These are phyloP conservation scores for Curvularia spicifera DNA, from an alignment of 2,329 filamentous ascomycete genomes.

Conservation along the genomic window DNA sequence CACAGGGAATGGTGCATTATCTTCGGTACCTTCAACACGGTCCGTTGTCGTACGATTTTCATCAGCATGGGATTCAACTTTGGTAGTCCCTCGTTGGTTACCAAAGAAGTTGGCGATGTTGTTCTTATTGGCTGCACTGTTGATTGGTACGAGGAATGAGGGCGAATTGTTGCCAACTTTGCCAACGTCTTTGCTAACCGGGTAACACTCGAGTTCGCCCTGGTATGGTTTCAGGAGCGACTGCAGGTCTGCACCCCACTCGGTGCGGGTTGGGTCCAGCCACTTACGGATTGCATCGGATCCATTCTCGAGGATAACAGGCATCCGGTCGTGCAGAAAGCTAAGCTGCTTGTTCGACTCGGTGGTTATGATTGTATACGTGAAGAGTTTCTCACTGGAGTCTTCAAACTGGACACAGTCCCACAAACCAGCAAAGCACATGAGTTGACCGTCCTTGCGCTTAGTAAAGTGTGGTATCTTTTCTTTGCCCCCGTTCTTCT, in stretches of 20 bases:
- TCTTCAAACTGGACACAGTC: conserved; percentile 83
- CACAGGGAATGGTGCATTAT: conserved; percentile 60
- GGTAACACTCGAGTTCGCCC: conserved; percentile 82
- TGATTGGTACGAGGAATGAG: conserved; percentile 79
- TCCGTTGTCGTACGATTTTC: conserved; percentile 54
- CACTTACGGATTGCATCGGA: conserved; percentile 73
- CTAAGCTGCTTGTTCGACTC: conserved; percentile 79
- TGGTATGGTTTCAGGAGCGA: conserved; percentile 77
- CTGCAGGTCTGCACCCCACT: conserved; percentile 83
- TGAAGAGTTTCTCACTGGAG: conserved; percentile 74
- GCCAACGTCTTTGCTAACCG: conserved; percentile 85
- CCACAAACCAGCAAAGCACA: conserved; percentile 93
- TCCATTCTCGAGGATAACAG: conserved; percentile 82
- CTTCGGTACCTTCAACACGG: conserved; percentile 54
- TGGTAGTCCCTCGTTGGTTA: conserved; percentile 56
- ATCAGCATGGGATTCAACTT: conserved; percentile 49
- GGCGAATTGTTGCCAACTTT: conserved; percentile 93
- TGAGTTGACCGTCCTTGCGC: conserved; percentile 79
- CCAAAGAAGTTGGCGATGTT: conserved; percentile 95
- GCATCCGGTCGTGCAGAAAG: conserved; percentile 95
- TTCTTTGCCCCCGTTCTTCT: conserved; percentile 75
- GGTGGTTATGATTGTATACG: conserved; percentile 94
- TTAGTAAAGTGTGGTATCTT: conserved; percentile 86
- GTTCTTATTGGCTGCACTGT: conserved; percentile 85
- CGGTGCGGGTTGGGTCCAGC: conserved; percentile 74